phyloP scores from a whole-genome alignment of 345 rosid genomes.

The Jatropha curcas region DNA sequence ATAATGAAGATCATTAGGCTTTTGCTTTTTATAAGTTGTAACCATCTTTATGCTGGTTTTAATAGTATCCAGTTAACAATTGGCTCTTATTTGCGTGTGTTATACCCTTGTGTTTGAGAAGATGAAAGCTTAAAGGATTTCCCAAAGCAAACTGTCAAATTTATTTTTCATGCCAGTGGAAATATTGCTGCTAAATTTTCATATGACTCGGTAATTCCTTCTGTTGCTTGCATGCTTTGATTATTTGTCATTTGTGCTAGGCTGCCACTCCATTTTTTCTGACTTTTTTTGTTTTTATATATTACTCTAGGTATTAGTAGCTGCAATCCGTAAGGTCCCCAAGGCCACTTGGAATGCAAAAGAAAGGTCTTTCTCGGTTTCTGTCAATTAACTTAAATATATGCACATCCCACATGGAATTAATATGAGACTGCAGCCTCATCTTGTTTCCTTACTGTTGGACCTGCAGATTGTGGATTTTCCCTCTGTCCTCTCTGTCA shows the following conservation, averaged over 20 bases:
- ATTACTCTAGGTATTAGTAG: constrained; percentile 52
- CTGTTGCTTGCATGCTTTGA: background rate
- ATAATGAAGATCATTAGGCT: background rate
- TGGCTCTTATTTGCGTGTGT: constrained; percentile 7
- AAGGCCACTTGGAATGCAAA: constrained; percentile 86
- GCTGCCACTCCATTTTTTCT: constrained; percentile 10
- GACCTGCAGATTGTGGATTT: constrained; percentile 68
- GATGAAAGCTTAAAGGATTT: constrained; percentile 44
- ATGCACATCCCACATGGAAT: background rate
- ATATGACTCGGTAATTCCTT: constrained; percentile 56
- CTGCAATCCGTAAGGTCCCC: constrained; percentile 74
- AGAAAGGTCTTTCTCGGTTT: constrained; percentile 57
- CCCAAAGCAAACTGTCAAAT: constrained; percentile 56
- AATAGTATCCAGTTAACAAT: background rate
- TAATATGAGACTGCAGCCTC: background rate
- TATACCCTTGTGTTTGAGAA: constrained; percentile 16
- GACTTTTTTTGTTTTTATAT: constrained; percentile 6
- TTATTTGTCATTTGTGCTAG: constrained; percentile 2
- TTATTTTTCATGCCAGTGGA: constrained; percentile 68
- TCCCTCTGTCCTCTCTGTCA: constrained; percentile 70
- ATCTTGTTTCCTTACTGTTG: constrained; percentile 20
- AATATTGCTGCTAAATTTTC: constrained; percentile 71
- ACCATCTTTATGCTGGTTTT: background rate
- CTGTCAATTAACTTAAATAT: background rate
- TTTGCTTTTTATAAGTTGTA: background rate